A percentile compares a stretch with the other conserved stretches of the same genome.
These are phyloP conservation scores for Gnaphalium uliginosum DNA, from an alignment of 129 eudicot genomes.

Conservation along the genomic window DNA sequence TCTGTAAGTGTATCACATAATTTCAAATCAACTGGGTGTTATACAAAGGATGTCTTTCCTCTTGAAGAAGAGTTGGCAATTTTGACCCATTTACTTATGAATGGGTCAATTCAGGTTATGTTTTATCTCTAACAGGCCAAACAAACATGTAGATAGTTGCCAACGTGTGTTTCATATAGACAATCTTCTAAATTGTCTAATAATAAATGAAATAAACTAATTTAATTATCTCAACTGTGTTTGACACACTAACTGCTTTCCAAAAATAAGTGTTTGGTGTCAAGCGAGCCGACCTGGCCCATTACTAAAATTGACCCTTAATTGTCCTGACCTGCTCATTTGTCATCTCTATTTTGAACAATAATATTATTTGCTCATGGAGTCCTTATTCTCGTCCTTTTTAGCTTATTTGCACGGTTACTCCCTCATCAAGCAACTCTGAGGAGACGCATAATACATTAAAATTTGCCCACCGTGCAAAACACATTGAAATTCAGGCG, in stretches of 20 bases:
- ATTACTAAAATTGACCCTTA: not conserved
- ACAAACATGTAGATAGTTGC: not conserved
- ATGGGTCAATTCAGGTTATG: not conserved
- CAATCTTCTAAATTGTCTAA: not conserved
- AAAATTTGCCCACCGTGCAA: slow-evolving; percentile 97
- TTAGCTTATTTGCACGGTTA: slow-evolving; percentile 89
- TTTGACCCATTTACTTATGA: slow-evolving; percentile 3
- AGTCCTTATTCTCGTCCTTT: slow-evolving; percentile 19
- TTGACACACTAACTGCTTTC: not conserved
- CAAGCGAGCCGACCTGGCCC: not conserved
- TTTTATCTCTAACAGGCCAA: not conserved
- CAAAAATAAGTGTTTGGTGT: not conserved
- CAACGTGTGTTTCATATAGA: not conserved
- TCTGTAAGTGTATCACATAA: slow-evolving; percentile 62
- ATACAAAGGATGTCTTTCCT: slow-evolving; percentile 17
- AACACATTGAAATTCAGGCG: slow-evolving; percentile 93
- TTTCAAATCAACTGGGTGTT: slow-evolving; percentile 21
- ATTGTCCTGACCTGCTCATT: not conserved
- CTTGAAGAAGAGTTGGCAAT: not conserved
- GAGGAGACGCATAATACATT: slow-evolving; percentile 97
- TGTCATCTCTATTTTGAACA: not conserved
- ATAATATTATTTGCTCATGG: slow-evolving; percentile 1
- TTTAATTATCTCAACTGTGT: not conserved
- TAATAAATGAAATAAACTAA: not conserved
- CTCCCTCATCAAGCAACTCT: slow-evolving; percentile 93